Evolutionary conservation across 1,284 basidiomycete genomes (phyloP).

Genomic region (Trichosporon coremiiforme): DNA sequence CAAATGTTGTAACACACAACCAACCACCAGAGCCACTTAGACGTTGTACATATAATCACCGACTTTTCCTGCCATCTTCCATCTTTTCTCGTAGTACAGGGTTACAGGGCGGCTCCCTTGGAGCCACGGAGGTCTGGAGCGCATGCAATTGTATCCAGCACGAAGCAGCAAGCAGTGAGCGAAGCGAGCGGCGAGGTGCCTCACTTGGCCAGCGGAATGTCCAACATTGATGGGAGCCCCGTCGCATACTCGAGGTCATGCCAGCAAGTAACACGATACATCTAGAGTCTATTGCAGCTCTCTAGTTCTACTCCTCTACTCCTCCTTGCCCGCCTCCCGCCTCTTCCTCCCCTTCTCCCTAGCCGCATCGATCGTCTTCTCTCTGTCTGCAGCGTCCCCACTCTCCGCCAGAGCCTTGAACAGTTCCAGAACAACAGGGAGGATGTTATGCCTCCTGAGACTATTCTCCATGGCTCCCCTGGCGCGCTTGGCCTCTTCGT

Average conservation of each 20-base stretch:
- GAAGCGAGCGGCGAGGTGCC: too few relatives aligned
- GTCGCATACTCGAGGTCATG: too few relatives aligned
- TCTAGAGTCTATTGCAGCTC: background rate
- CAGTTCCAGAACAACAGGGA: constrained; percentile 43
- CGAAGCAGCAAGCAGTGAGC: too few relatives aligned
- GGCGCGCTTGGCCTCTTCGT: constrained; percentile 74
- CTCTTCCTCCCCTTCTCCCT: constrained; percentile 5
- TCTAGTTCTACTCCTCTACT: background rate
- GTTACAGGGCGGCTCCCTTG: too few relatives aligned
- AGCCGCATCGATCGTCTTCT: background rate
- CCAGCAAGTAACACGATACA: background rate
- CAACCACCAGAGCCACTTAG: background rate
- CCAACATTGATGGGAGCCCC: too few relatives aligned
- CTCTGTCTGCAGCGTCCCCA: background rate
- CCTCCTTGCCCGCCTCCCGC: background rate
- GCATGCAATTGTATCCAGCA: too few relatives aligned
- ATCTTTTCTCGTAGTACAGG: background rate
- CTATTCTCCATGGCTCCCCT: constrained; percentile 65
- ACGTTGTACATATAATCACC: constrained; percentile 20
- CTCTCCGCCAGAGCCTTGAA: constrained; percentile 34
- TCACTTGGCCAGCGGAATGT: too few relatives aligned
- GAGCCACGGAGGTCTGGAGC: background rate
- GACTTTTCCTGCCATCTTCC: too few relatives aligned
- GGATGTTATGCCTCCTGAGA: constrained; percentile 61
- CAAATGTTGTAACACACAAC: constrained; percentile 8